Base-by-base conservation (phyloP, 805 yeast species). In the Babjeviella inositovora region DNA sequence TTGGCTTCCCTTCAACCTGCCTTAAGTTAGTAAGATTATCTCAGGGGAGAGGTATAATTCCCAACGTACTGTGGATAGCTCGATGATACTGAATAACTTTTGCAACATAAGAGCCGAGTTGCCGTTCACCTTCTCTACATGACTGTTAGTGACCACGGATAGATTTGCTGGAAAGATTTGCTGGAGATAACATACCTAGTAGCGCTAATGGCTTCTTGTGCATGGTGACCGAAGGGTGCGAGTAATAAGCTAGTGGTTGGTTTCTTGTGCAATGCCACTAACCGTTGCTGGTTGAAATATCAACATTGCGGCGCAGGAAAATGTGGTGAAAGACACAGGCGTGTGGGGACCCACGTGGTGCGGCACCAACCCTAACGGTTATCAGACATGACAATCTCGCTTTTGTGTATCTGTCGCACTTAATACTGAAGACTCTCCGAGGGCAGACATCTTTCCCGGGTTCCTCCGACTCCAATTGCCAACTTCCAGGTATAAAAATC, bases 51-150 rank as follows among this genome's bases (percentile, higher is more conserved):
- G n/a, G n/a, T n/a, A n/a, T n/a, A 16, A 16, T 16, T 8, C 8
- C n/a, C 8, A 16, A 34, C 46, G 27, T 23, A 48, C 44, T 7
- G 38, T 25, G 9, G 67, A 52, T 2, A 62, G 52, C 26, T 62
- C 68, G 22, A 66, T 47, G 15, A 64, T 59, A 26, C 62, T 69
- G 35, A 61, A 66, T 25, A 62, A 61, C 34, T 64, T 63, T 26
- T 54, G 59, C 15, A 66, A 50, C 18, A 68, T 43, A 28, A 58
- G 59, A 31, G 62, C 70, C 10, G 65, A 52, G 25, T 57, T 62
- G 14, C 57, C 39, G 27, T 68, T 72, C 13, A 68, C 56, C 28
- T 57, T 62, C 27, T 63, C 65, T 58, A 23, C 3, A 5, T 10
- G 5, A 11, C 8, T 11, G 8, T 5, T 7, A 9, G 3, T 18